Percentiles rank a stretch among this genome's conserved stretches.
Evolutionary conservation across 148 eudicot species (phyloP).

Genomic region (Rhododendron molle): DNA sequence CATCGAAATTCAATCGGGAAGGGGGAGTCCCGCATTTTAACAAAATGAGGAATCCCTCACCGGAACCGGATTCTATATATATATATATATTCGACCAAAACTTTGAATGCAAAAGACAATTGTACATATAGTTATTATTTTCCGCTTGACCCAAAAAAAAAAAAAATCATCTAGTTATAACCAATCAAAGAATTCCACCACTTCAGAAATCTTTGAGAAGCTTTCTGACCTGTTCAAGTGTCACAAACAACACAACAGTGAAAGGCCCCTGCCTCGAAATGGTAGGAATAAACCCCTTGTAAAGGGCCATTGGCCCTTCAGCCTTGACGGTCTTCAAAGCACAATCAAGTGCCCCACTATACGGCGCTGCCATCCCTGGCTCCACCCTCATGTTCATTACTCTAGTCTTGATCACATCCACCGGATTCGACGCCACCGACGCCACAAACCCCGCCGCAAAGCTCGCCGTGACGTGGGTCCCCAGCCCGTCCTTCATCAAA

Average conservation of each 20-base stretch:
- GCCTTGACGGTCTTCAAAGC: slow-evolving; percentile 36
- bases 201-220: slow-evolving; percentile 35
- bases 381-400: slow-evolving; percentile 62
- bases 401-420: slow-evolving; percentile 50
- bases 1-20: no score
- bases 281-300: slow-evolving; percentile 49
- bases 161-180: no score
- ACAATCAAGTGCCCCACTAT: slow-evolving; percentile 43
- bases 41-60: no score
- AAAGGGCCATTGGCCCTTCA: slow-evolving; percentile 46
- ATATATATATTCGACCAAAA: no score
- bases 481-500: slow-evolving; percentile 42
- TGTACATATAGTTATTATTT: no score
- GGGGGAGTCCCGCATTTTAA: no score
- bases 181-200: neutral
- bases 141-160: no score
- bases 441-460: slow-evolving; percentile 54
- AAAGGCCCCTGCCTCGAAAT: slow-evolving; percentile 53
- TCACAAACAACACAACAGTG: slow-evolving; percentile 49
- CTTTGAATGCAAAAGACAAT: no score
- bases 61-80: no score
- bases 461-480: slow-evolving; percentile 48
- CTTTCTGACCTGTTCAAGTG: slow-evolving; percentile 47
- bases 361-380: slow-evolving; percentile 30
- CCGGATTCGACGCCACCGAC: slow-evolving; percentile 46